Conservation (phyloP, 805 yeast genomes). For the Kodamaea kaohsiungensis region DNA sequence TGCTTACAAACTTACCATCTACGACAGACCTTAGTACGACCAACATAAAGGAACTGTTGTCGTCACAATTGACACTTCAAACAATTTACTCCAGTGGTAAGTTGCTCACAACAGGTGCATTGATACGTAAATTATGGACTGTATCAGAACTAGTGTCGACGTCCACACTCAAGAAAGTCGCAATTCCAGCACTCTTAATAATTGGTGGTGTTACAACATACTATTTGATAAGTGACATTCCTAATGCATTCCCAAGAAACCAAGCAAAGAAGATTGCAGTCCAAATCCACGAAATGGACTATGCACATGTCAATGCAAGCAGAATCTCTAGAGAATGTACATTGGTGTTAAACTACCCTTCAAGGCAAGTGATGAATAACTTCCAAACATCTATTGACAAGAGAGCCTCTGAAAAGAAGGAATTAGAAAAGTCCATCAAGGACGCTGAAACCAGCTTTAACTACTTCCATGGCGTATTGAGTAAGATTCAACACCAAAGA, state of each 20-base stretch:
- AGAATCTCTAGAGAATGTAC: slow-evolving; percentile 82
- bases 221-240: slow-evolving; percentile 77
- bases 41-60: slow-evolving; percentile 28
- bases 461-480: slow-evolving; percentile 54
- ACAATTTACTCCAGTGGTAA: slow-evolving; percentile 42
- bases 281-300: slow-evolving; percentile 68
- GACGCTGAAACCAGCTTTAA: slow-evolving; percentile 56
- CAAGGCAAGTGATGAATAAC: slow-evolving; percentile 73
- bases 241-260: slow-evolving; percentile 84
- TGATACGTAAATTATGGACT: slow-evolving; percentile 38
- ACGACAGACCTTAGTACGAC: slow-evolving; percentile 16
- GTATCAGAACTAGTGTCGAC: slow-evolving; percentile 38
- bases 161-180: slow-evolving; percentile 45
- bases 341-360: slow-evolving; percentile 76
- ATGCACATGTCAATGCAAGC: slow-evolving; percentile 73
- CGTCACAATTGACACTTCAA: slow-evolving; percentile 42
- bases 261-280: slow-evolving; percentile 68
- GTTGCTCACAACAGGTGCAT: slow-evolving; percentile 43
- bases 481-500: slow-evolving; percentile 46
- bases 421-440: slow-evolving; percentile 50
- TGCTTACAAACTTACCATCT: slow-evolving; percentile 25
- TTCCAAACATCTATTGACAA: slow-evolving; percentile 68
- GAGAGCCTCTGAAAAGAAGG: slow-evolving; percentile 57
- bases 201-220: slow-evolving; percentile 55
- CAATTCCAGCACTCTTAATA: slow-evolving; percentile 53